Base-by-base conservation (phyloP, 2,329 filamentous ascomycete species). In the Trichoderma cornu-damae region DNA sequence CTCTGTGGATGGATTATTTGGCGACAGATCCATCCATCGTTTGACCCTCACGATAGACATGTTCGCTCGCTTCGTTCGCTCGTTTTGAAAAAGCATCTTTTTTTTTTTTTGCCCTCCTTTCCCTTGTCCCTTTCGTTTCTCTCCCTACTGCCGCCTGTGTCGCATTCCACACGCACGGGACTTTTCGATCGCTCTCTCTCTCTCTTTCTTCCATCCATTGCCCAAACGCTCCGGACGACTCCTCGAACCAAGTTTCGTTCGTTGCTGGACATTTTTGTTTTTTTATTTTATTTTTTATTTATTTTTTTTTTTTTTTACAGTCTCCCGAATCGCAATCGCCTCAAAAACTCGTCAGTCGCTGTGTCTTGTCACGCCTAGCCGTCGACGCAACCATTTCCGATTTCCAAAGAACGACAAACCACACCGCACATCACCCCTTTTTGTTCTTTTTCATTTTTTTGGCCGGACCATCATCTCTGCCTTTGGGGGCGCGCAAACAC, bases 31-130 rank as follows among this genome's bases (percentile, higher is more conserved):
- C 51, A 57, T 50, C 54, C n/a, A 49, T 57, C 30, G 11, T 22
- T 57, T 50, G 34, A 54, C 51, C 54, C 34, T 49, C 37, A 43
- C 30, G 44, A 57, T 57, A 49, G 50, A 57, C 44, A 48, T 49
- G 44, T 34, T 50, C 54, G 37, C 44, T 57, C 54, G 54, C 54
- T 57, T 57, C 38, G 37, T 50, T 43, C 54, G 35, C 44, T 57
- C 42, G 46, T 43, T 57, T 48, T 50, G 20, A 49, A 52, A n/a
- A n/a, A n/a, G n/a, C 16, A 34, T 49, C 46, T 44, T 44, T 43
- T n/a, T n/a, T n/a, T n/a, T n/a, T n/a, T n/a, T n/a, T n/a, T n/a
- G n/a, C n/a, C n/a, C n/a, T n/a, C n/a, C n/a, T n/a, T n/a, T n/a
- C n/a, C 16, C 12, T 35, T 43, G 9, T 43, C 32, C 7, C 28